Percentiles rank a stretch among this genome's conserved stretches.
phyloP scores from a whole-genome alignment of 331 rosid genomes.

The Malus hybrid region DNA sequence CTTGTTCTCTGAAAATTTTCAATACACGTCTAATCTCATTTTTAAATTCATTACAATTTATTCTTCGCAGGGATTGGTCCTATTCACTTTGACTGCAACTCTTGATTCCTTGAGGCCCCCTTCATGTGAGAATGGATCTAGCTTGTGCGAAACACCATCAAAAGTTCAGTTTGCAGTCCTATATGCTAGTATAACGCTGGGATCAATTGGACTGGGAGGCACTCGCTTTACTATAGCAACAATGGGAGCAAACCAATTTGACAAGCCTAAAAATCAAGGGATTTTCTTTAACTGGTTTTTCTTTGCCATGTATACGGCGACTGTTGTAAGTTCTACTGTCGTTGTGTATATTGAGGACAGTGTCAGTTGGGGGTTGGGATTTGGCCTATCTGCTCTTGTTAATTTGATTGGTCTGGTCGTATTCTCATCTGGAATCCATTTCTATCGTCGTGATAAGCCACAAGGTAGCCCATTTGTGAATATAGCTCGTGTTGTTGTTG shows the following conservation, averaged over 20 bases:
- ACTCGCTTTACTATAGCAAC: conserved; percentile 48
- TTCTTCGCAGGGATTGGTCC: conserved; percentile 37
- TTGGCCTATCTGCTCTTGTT: conserved; percentile 21
- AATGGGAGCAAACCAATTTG: conserved; percentile 51
- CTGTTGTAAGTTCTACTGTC: conserved; percentile 12
- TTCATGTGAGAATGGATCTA: conserved; percentile 21
- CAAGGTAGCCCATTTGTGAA: conserved; percentile 39
- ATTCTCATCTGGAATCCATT: conserved; percentile 34
- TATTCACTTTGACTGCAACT: conserved; percentile 32
- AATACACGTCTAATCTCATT: too few relatives aligned
- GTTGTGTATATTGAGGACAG: conserved; percentile 41
- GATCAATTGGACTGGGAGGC: conserved; percentile 44
- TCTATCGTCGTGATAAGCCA: conserved; percentile 29
- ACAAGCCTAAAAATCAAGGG: conserved; percentile 24
- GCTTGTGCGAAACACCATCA: conserved; percentile 35
- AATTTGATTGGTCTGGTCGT: conserved; percentile 18
- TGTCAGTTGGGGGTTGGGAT: conserved; percentile 45
- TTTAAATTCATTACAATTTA: not conserved
- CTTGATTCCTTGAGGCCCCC: conserved; percentile 36
- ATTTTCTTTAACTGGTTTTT: conserved; percentile 58
- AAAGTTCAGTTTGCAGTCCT: conserved; percentile 27
- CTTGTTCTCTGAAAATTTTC: too few relatives aligned
- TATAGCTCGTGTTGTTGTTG: conserved; percentile 42
- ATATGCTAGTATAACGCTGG: conserved; percentile 19
- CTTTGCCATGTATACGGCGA: conserved; percentile 16